phyloP scores from a whole-genome alignment of 2,329 filamentous ascomycete species.

The Cercospora sp. region DNA sequence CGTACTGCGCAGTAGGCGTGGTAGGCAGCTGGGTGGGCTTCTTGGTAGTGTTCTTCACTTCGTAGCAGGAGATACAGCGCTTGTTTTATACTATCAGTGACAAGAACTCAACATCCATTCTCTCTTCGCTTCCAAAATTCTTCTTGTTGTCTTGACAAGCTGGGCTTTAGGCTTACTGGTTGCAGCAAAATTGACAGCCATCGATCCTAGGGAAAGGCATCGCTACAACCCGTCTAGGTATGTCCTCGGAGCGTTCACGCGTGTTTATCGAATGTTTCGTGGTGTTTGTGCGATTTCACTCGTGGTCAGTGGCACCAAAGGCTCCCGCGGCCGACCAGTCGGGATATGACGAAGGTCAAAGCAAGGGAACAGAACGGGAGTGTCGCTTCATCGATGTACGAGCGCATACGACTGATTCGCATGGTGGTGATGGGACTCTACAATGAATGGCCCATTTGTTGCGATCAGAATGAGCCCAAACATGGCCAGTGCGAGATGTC shows the following conservation, averaged over 20 bases:
- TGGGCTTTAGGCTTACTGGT: background rate
- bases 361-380: slow-evolving; percentile 15
- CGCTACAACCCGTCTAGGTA: background rate
- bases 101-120: too few species aligned
- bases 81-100: background rate
- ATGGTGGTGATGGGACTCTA: too few species aligned
- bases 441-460: background rate
- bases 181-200: background rate
- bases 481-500: slow-evolving; percentile 14
- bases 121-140: background rate
- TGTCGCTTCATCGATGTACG: background rate
- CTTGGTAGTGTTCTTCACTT: slow-evolving; percentile 79
- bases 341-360: slow-evolving; percentile 11
- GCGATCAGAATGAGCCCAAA: slow-evolving; percentile 32
- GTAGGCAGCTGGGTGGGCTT: slow-evolving; percentile 95
- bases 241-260: background rate
- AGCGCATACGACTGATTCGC: background rate
- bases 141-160: background rate
- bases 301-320: background rate
- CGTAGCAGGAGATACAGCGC: slow-evolving; percentile 11
- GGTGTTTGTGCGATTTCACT: background rate
- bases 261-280: background rate
- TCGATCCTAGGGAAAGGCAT: background rate
- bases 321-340: background rate
- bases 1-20: slow-evolving; percentile 91